phyloP scores from a whole-genome alignment of 139 green algal species.

The Micractinium conductrix region DNA sequence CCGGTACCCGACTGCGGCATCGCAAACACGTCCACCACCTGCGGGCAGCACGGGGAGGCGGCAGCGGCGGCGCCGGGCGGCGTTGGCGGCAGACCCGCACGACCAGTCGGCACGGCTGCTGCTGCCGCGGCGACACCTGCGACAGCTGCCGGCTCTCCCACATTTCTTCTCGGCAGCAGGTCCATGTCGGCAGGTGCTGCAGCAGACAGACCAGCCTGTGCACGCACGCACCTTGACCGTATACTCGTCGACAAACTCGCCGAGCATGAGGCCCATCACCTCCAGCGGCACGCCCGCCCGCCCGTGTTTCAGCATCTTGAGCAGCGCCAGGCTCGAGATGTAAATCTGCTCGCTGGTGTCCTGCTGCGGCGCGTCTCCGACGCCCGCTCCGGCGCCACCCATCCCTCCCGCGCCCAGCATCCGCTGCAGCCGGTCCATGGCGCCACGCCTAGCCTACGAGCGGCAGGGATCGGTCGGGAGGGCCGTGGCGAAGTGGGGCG shows the following conservation, averaged over 20 bases:
- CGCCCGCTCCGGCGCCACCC: constrained; percentile 32
- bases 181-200: neutral
- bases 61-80: too few relatives aligned
- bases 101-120: too few relatives aligned
- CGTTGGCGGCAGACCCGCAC: too few relatives aligned
- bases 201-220: neutral
- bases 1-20: constrained; percentile 99
- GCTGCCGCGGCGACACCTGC: too few relatives aligned
- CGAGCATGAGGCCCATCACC: constrained; percentile 99
- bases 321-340: constrained; percentile 95
- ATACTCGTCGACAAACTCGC: constrained; percentile 99
- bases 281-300: constrained; percentile 99
- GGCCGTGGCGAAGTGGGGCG: too few relatives aligned
- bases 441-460: neutral
- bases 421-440: constrained; percentile 77
- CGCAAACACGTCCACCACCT: constrained; percentile 98
- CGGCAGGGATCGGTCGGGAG: too few relatives aligned
- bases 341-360: constrained; percentile 98
- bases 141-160: too few relatives aligned
- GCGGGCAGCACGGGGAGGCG: too few relatives aligned
- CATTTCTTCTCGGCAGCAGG: neutral
- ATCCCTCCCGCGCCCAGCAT: constrained; percentile 59
- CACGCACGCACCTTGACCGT: constrained; percentile 77
- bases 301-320: constrained; percentile 99
- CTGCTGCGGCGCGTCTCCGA: constrained; percentile 79